Conservation (phyloP, 768 basidiomycete species). For the Boletus coccyginus region DNA sequence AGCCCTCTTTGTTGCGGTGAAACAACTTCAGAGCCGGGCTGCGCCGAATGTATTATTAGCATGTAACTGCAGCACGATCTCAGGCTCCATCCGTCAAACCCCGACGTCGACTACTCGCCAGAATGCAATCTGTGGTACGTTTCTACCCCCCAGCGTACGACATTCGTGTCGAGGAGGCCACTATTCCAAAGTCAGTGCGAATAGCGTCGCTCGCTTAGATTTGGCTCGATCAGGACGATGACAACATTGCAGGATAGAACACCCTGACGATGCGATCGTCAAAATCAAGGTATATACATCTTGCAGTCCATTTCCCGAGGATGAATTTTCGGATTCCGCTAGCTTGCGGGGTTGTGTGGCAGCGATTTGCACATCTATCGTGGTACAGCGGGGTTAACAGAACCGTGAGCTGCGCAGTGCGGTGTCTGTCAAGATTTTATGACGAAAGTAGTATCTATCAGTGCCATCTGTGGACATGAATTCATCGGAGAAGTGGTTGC, state of each 20-base stretch:
- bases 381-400: constrained; percentile 51
- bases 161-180: constrained; percentile 63
- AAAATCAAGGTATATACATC: constrained; percentile 56
- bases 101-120: neutral
- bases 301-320: neutral
- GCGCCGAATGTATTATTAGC: too few relatives aligned
- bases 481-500: constrained; percentile 71
- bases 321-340: neutral
- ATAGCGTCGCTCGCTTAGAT: neutral
- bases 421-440: neutral
- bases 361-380: constrained; percentile 77
- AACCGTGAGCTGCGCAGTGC: constrained; percentile 43
- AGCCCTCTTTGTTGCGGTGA: too few relatives aligned
- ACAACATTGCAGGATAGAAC: constrained; percentile 48
- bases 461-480: constrained; percentile 72
- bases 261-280: constrained; percentile 77
- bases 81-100: too few relatives aligned
- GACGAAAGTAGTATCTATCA: constrained; percentile 23
- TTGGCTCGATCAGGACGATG: neutral
- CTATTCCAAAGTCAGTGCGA: constrained; percentile 50
- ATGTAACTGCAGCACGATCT: neutral
- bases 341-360: constrained; percentile 70
- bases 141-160: constrained; percentile 70
- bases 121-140: constrained; percentile 38
- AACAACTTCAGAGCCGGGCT: too few relatives aligned